Evolutionary conservation across 2,329 filamentous ascomycete genomes (phyloP), one percentile per base, ranked within the genome.

Genomic region (Venturia pyrina): DNA sequence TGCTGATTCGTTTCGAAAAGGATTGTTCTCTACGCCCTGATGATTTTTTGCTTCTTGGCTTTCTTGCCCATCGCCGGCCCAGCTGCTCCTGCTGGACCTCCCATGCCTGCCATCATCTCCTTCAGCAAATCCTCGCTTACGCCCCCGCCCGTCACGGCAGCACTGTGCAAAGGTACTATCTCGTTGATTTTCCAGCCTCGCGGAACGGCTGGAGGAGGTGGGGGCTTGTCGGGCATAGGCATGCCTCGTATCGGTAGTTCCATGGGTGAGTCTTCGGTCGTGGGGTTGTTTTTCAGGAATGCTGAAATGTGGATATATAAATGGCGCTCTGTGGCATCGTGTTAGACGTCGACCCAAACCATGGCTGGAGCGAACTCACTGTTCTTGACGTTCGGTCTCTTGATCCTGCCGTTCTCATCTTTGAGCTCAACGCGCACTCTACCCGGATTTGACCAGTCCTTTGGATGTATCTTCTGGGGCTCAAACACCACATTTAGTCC

Each of bases 361-460:
- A 8, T 40, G 64, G 44, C n/a, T 28, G 24, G 61, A 37, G 32
- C 50, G 57, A 24, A 79, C 83, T 64, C 77, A 86, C 84, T 90
- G 72, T 88, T 90, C 74, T 86, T 86, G 59, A 90, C 80, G 40
- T 77, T 78, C 34, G 77, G 71, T 68, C 82, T 83, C 46, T 81
- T 72, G 59, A 78, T 72, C 68, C 77, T 77, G 43, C 84, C 84
- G 67, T 85, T 81, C 68, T 61, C 46, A 24, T 83, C 86, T 75
- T 86, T 88, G 66, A 97, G 80, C 73, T 88, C 79, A 62, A 98
- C 86, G 71, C 90, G 87, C 69, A 98, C 90, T 67, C 95, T 84
- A 3, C 95, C 95, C 15, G 95, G 95, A 79, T 99, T 99, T 66
- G 89, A 88, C 95, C 95, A 99, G 80, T 99, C 95, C 79, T 95